Conservation (phyloP, 2,329 filamentous ascomycete genomes). For the Metarhizium robertsii region DNA sequence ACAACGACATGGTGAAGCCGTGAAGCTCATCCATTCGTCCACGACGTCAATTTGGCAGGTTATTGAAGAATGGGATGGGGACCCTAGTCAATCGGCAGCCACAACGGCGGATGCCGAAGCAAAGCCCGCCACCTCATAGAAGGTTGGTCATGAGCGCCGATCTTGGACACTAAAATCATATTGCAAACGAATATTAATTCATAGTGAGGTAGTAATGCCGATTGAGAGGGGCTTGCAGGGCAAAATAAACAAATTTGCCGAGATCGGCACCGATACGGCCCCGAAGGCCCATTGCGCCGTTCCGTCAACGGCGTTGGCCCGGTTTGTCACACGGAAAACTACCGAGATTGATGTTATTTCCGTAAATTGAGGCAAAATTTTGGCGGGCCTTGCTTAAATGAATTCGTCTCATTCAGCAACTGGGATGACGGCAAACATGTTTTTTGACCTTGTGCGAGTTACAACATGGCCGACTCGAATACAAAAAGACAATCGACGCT, state of each 20-base stretch:
- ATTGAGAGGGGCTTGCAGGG: too few relatives aligned
- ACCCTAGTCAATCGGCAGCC: neutral
- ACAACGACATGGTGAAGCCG: neutral
- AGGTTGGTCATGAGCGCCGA: neutral
- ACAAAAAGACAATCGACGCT: neutral
- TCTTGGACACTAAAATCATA: neutral
- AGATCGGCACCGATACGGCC: constrained; percentile 16
- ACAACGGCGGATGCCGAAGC: neutral
- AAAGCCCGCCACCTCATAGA: neutral
- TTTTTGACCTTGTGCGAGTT: neutral
- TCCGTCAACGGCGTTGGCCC: neutral
- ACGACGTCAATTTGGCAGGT: neutral
- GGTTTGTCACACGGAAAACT: neutral
- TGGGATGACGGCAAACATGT: neutral
- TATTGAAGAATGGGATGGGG: neutral
- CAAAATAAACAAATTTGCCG: constrained; percentile 7
- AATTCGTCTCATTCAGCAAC: neutral
- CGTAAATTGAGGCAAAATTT: neutral
- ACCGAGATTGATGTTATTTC: neutral
- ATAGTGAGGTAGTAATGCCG: neutral
- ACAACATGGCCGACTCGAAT: neutral
- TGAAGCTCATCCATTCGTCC: neutral
- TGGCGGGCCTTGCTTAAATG: neutral
- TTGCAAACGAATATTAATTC: neutral
- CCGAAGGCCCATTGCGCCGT: neutral